Evolutionary conservation across 2,329 filamentous ascomycete species (phyloP).

Genomic region (Epichloe gansuensis): DNA sequence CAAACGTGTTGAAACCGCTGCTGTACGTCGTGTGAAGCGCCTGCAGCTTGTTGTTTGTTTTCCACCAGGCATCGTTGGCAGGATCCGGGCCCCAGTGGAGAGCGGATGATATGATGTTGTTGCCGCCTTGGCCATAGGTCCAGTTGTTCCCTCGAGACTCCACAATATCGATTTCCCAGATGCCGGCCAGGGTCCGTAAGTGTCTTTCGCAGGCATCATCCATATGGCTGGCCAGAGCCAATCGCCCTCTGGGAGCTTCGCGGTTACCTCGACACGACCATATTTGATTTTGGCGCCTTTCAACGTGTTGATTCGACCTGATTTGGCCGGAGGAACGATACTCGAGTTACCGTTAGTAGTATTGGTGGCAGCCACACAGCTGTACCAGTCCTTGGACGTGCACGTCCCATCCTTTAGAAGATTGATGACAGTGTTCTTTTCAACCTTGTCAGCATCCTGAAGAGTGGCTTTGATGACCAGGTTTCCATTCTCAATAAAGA

Average conservation of each 20-base stretch:
- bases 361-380: slow-evolving; percentile 62
- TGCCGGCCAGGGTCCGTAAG: slow-evolving; percentile 64
- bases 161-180: slow-evolving; percentile 79
- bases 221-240: slow-evolving; percentile 18
- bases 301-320: slow-evolving; percentile 66
- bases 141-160: slow-evolving; percentile 76
- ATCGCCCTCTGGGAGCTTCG: slow-evolving; percentile 55
- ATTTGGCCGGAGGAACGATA: slow-evolving; percentile 66
- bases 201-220: slow-evolving; percentile 66
- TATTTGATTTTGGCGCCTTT: slow-evolving; percentile 62
- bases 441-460: slow-evolving; percentile 54
- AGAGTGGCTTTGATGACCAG: slow-evolving; percentile 69
- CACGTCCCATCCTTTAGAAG: slow-evolving; percentile 55
- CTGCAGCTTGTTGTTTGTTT: slow-evolving; percentile 64
- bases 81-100: slow-evolving; percentile 71
- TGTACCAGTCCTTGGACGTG: slow-evolving; percentile 42
- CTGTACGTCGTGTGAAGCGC: slow-evolving; percentile 66
- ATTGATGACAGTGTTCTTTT: slow-evolving; percentile 55
- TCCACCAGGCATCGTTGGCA: slow-evolving; percentile 69
- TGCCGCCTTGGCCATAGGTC: slow-evolving; percentile 63
- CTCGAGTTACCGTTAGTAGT: slow-evolving; percentile 56
- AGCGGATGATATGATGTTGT: slow-evolving; percentile 67
- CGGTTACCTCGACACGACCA: slow-evolving; percentile 68
- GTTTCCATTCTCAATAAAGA: slow-evolving; percentile 56
- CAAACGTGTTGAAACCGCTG: slow-evolving; percentile 60